A percentile compares a stretch with the other conserved stretches of the same genome.
phyloP scores from a whole-genome alignment of 2,329 filamentous ascomycete genomes.

The Pyrenophora graminea region DNA sequence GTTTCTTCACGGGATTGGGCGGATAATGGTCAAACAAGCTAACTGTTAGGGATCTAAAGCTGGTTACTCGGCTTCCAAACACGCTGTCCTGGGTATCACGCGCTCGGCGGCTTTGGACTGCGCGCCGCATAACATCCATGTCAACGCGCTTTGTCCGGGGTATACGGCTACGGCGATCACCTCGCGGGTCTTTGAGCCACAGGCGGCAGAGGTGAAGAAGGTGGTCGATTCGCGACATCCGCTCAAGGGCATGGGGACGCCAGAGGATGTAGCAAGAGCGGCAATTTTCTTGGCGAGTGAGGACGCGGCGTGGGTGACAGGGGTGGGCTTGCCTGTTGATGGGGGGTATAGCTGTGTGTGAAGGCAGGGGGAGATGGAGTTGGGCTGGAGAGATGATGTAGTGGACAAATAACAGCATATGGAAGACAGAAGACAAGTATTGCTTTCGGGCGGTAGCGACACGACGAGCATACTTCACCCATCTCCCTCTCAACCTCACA shows the following conservation, averaged over 20 bases:
- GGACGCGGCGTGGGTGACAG: constrained; percentile 54
- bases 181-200: constrained; percentile 17
- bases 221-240: constrained; percentile 30
- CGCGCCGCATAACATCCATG: constrained; percentile 54
- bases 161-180: constrained; percentile 44
- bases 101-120: constrained; percentile 56
- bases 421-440: no score
- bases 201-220: constrained; percentile 6
- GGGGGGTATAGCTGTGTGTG: constrained; percentile 48
- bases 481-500: no score
- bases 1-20: no score
- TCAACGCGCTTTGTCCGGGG: constrained; percentile 60
- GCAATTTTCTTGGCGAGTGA: constrained; percentile 55
- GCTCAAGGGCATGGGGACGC: constrained; percentile 35
- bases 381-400: no score
- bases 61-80: constrained; percentile 55
- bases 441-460: no score
- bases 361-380: not conserved
- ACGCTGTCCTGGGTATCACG: constrained; percentile 57
- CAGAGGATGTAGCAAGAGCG: constrained; percentile 42
- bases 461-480: no score
- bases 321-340: constrained; percentile 52
- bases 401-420: no score
- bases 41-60: not conserved
- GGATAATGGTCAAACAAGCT: no score